phyloP scores from a whole-genome alignment of 108 stramenopile genomes.

The Skeletonema grethae region DNA sequence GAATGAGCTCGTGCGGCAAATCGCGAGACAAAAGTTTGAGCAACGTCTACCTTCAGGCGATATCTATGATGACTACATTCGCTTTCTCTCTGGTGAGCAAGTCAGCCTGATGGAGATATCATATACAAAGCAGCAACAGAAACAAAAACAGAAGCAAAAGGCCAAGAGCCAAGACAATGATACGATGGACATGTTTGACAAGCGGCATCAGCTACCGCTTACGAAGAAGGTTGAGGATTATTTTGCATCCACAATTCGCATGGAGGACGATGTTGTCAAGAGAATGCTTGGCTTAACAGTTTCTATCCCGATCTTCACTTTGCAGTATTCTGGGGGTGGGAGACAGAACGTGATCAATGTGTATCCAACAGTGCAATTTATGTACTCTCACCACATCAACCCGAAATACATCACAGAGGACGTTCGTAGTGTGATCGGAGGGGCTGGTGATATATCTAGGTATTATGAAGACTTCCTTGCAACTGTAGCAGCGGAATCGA shows the following conservation, averaged over 20 bases:
- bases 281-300: slow-evolving; percentile 33
- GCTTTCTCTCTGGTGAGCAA: slow-evolving; percentile 56
- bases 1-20: slow-evolving; percentile 36
- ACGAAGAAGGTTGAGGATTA: slow-evolving; percentile 32
- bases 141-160: slow-evolving; percentile 65
- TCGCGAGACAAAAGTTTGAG: slow-evolving; percentile 55
- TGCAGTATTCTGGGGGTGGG: slow-evolving; percentile 37
- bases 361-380: slow-evolving; percentile 57
- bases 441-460: neutral
- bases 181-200: slow-evolving; percentile 57
- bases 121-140: slow-evolving; percentile 66
- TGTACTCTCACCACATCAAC: slow-evolving; percentile 56
- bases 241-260: slow-evolving; percentile 19
- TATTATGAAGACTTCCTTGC: slow-evolving; percentile 37
- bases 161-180: slow-evolving; percentile 58
- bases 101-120: slow-evolving; percentile 57
- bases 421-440: slow-evolving; percentile 26
- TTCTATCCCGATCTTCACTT: slow-evolving; percentile 46
- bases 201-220: slow-evolving; percentile 30
- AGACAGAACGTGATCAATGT: slow-evolving; percentile 38
- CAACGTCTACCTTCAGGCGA: slow-evolving; percentile 44
- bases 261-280: slow-evolving; percentile 29
- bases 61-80: slow-evolving; percentile 52
- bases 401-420: slow-evolving; percentile 49
- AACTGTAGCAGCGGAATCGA: slow-evolving; percentile 12